These are phyloP conservation scores for Alternaria rosae DNA, from an alignment of 2,329 filamentous ascomycete genomes.

Conservation along the genomic window DNA sequence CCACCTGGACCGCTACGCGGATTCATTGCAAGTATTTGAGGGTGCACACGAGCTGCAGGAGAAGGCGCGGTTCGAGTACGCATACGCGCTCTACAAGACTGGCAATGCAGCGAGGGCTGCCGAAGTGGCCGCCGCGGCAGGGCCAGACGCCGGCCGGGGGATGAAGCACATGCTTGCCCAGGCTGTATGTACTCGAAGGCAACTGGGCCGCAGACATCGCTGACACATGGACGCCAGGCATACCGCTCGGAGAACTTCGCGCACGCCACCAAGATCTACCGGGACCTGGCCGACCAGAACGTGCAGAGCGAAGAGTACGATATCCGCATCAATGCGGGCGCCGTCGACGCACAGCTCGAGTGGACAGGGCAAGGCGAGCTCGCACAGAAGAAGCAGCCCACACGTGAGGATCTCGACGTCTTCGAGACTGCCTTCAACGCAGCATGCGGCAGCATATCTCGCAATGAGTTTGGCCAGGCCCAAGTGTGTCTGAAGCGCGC, in stretches of 20 bases:
- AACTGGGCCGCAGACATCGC: conserved; percentile 2
- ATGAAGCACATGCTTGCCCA: conserved; percentile 68
- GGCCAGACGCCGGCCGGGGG: conserved; percentile 53
- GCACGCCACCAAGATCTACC: conserved; percentile 70
- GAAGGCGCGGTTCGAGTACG: conserved; percentile 71
- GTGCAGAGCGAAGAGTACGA: conserved; percentile 74
- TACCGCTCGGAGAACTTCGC: conserved; percentile 79
- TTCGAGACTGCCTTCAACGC: conserved; percentile 86
- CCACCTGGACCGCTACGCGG: conserved; percentile 82
- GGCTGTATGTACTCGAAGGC: conserved; percentile 55
- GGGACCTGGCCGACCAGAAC: conserved; percentile 59
- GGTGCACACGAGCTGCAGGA: conserved; percentile 67
- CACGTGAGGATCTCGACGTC: conserved; percentile 70
- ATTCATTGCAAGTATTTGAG: conserved; percentile 74
- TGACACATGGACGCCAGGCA: conserved; percentile 52
- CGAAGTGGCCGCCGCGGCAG: conserved; percentile 55
- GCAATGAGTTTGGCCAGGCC: conserved; percentile 70
- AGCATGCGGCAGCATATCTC: conserved; percentile 75
- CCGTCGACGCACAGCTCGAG: conserved; percentile 74
- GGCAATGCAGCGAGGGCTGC: conserved; percentile 72
- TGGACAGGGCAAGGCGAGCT: conserved; percentile 68
- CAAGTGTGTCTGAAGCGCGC: conserved; percentile 73
- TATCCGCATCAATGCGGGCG: conserved; percentile 77
- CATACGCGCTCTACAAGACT: conserved; percentile 85
- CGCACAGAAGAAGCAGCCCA: conserved; percentile 63